Conservation (phyloP, 768 basidiomycete genomes). For the Suillus weaverae region DNA sequence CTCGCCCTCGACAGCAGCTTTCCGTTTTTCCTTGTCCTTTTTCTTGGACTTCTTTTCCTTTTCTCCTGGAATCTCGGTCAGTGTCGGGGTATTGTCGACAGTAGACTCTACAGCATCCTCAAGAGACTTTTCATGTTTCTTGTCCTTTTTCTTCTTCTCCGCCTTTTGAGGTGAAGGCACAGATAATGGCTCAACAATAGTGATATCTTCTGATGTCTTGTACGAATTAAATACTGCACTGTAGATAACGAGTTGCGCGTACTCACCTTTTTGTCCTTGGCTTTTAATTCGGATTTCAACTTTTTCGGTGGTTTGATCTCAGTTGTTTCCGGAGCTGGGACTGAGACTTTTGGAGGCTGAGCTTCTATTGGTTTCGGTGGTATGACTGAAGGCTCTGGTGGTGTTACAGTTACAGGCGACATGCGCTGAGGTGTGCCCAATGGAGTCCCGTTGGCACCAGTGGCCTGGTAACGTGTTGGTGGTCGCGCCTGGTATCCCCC, state of each 20-base stretch:
- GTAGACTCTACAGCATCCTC: slow-evolving; percentile 19
- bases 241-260: not conserved
- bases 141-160: slow-evolving; percentile 22
- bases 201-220: slow-evolving; percentile 11
- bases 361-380: not conserved
- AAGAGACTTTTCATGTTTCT: slow-evolving; percentile 7
- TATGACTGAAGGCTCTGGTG: slow-evolving; percentile 13
- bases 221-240: not conserved
- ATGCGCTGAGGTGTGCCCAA: slow-evolving; percentile 61
- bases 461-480: slow-evolving; percentile 28
- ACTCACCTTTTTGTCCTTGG: slow-evolving; percentile 22
- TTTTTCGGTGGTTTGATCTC: slow-evolving; percentile 7
- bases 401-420: slow-evolving; percentile 40
- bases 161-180: slow-evolving; percentile 8
- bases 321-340: not conserved
- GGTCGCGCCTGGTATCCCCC: slow-evolving; percentile 28
- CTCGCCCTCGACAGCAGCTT: slow-evolving; percentile 14
- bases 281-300: slow-evolving; percentile 16
- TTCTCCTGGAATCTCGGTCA: slow-evolving; percentile 10
- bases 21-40: slow-evolving; percentile 20
- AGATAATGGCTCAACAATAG: not conserved
- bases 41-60: slow-evolving; percentile 19
- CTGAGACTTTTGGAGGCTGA: not conserved
- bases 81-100: slow-evolving; percentile 9
- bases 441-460: slow-evolving; percentile 73